These are phyloP conservation scores for Penicillium maclennaniae DNA, from an alignment of 495 filamentous ascomycete species.

Conservation along the genomic window DNA sequence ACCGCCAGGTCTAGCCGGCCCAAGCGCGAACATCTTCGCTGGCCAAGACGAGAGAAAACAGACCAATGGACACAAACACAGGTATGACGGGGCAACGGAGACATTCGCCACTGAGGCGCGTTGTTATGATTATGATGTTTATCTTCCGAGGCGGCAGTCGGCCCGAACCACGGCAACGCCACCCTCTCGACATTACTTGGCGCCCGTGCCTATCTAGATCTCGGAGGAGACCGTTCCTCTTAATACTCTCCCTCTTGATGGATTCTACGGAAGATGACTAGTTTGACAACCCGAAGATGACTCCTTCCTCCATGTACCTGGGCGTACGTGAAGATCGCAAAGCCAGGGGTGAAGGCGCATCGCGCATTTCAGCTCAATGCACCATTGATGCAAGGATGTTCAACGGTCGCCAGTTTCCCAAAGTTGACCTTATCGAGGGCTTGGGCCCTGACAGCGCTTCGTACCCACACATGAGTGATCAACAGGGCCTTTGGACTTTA, in stretches of 20 bases:
- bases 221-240: neutral
- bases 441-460: neutral
- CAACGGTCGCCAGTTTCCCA: neutral
- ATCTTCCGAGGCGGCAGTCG: neutral
- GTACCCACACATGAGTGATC: neutral
- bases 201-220: neutral
- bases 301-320: neutral
- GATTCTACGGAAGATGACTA: neutral
- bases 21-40: neutral
- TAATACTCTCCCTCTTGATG: neutral
- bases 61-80: neutral
- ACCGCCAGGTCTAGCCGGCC: neutral
- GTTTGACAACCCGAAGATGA: neutral
- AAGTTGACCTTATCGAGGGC: neutral
- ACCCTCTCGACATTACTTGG: neutral
- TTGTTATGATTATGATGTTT: neutral
- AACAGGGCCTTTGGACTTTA: slow-evolving; percentile 4
- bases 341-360: neutral
- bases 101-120: neutral
- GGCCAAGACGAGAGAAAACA: neutral
- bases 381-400: slow-evolving; percentile 5
- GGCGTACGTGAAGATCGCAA: neutral
- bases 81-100: neutral
- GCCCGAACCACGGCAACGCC: neutral
- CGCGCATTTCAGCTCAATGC: neutral